phyloP scores from a whole-genome alignment of 495 filamentous ascomycete species.

The Daldinia caldariorum region DNA sequence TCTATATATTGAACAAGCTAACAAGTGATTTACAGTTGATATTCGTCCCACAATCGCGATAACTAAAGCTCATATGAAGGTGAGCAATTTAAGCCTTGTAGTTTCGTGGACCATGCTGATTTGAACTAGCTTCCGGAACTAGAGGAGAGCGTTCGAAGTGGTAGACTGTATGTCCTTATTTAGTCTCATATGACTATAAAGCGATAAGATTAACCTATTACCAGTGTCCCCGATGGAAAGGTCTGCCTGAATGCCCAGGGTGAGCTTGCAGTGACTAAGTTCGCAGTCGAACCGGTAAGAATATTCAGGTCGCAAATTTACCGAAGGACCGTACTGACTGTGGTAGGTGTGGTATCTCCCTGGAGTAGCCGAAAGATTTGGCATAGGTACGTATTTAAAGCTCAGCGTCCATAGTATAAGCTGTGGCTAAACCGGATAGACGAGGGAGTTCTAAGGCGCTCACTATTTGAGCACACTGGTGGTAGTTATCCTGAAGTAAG shows the following conservation, averaged over 20 bases:
- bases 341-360: slow-evolving; percentile 87
- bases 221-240: slow-evolving; percentile 80
- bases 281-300: slow-evolving; percentile 86
- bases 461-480: slow-evolving; percentile 93
- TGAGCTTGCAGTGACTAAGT: slow-evolving; percentile 94
- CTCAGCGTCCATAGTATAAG: neutral
- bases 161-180: slow-evolving; percentile 65
- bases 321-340: slow-evolving; percentile 7
- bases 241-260: slow-evolving; percentile 85
- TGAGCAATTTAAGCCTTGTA: slow-evolving; percentile 25
- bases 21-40: slow-evolving; percentile 65
- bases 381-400: slow-evolving; percentile 68
- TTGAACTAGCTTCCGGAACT: slow-evolving; percentile 78
- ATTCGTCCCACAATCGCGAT: slow-evolving; percentile 94
- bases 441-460: slow-evolving; percentile 84
- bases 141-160: slow-evolving; percentile 81
- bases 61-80: slow-evolving; percentile 95
- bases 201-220: slow-evolving; percentile 39
- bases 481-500: slow-evolving; percentile 83
- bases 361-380: slow-evolving; percentile 93
- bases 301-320: neutral
- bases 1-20: slow-evolving; percentile 14
- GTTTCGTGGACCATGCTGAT: slow-evolving; percentile 33
- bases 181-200: neutral
- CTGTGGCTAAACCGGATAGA: slow-evolving; percentile 58